Percentiles rank a stretch among this genome's conserved stretches.
Conservation (phyloP, 768 basidiomycete genomes). For the Lentinula lateritia region DNA sequence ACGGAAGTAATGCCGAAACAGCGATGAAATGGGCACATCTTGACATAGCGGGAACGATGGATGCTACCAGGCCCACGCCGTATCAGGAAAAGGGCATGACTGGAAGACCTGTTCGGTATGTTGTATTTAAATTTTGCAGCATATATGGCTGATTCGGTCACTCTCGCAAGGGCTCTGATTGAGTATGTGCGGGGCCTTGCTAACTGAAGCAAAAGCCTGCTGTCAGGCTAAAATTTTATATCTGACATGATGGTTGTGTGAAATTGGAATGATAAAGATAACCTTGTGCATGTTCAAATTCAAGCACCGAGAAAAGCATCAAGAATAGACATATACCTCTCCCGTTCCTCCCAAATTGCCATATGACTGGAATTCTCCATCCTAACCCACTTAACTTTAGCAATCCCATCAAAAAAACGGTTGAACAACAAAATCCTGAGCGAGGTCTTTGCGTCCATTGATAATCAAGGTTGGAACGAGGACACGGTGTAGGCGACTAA, state of each 20-base stretch:
- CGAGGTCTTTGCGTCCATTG: conserved; percentile 36
- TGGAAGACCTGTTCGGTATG: conserved; percentile 34
- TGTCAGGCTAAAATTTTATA: not conserved
- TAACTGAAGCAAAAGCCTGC: not conserved
- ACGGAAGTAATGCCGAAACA: conserved; percentile 37
- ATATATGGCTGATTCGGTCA: not conserved
- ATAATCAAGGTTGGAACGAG: conserved; percentile 31
- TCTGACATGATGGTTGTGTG: not conserved
- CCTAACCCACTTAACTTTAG: conserved; percentile 37
- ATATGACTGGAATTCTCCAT: conserved; percentile 39
- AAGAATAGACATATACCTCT: conserved; percentile 31
- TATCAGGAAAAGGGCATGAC: conserved; percentile 59
- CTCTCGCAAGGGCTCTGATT: not conserved
- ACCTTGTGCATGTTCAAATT: too few species aligned
- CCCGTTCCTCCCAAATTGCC: conserved; percentile 38
- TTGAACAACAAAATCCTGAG: conserved; percentile 29
- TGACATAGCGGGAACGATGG: conserved; percentile 80
- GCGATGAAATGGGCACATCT: conserved; percentile 80
- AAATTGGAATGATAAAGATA: too few species aligned
- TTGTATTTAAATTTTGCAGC: too few species aligned
- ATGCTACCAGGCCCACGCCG: conserved; percentile 49
- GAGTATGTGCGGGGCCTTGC: conserved; percentile 1
- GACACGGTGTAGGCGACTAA: conserved; percentile 37
- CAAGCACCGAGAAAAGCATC: conserved; percentile 21
- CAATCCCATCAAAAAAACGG: conserved; percentile 35